phyloP scores from a whole-genome alignment of 352 stramenopile genomes.

The Phytopythium montanum region DNA sequence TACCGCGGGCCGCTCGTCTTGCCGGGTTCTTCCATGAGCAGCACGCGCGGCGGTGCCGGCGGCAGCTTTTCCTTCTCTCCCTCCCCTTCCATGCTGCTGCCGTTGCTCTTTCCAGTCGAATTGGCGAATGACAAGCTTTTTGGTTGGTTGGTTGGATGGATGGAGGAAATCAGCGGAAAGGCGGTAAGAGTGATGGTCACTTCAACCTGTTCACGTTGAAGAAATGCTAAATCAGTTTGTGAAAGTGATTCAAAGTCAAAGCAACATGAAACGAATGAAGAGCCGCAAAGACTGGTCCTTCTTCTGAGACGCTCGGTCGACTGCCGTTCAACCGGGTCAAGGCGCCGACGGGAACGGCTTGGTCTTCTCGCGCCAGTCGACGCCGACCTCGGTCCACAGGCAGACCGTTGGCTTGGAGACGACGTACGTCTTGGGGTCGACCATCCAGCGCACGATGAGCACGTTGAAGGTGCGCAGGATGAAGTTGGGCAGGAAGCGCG shows the following conservation, averaged over 20 bases:
- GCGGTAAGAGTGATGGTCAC: constrained; percentile 36
- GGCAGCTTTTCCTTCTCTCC: neutral
- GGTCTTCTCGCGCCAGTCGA: constrained; percentile 29
- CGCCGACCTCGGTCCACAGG: constrained; percentile 31
- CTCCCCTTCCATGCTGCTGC: constrained; percentile 17
- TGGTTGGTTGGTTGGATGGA: too few relatives aligned
- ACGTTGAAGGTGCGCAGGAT: constrained; percentile 15
- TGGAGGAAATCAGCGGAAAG: neutral
- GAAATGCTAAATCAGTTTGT: neutral
- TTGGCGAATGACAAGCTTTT: constrained; percentile 24
- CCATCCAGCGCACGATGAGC: constrained; percentile 14
- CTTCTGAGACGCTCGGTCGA: too few relatives aligned
- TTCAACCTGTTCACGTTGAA: constrained; percentile 22
- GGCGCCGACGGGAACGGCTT: constrained; percentile 29
- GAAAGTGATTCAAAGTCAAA: neutral
- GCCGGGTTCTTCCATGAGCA: constrained; percentile 28
- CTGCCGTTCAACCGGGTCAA: too few relatives aligned
- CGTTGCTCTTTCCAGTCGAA: constrained; percentile 10
- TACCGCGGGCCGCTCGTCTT: constrained; percentile 25
- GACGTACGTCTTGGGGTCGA: constrained; percentile 20
- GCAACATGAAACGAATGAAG: constrained; percentile 6
- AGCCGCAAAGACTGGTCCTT: too few relatives aligned
- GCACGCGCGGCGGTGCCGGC: constrained; percentile 15
- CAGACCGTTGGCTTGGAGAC: constrained; percentile 26
- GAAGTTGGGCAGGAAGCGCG: constrained; percentile 6